Percentiles rank a stretch among this genome's conserved stretches.
Conservation (phyloP, 179 eudicot genomes). For the Patellifolia procumbens region DNA sequence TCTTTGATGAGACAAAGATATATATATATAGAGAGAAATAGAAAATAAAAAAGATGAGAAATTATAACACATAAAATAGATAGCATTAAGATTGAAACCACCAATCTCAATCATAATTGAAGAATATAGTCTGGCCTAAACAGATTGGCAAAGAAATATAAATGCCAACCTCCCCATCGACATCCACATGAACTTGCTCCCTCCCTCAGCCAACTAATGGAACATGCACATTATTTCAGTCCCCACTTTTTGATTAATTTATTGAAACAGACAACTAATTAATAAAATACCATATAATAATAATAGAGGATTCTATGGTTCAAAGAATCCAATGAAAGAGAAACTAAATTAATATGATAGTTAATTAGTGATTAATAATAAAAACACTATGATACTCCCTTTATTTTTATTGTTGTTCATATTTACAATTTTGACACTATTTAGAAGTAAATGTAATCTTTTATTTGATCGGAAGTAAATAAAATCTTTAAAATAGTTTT, state of each 20-base stretch:
- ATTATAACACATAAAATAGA: not conserved
- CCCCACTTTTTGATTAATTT: conserved; percentile 16
- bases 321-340: conserved; percentile 24
- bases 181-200: conserved; percentile 68
- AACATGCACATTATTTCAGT: conserved; percentile 40
- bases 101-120: conserved; percentile 18
- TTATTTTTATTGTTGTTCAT: no score
- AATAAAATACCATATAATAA: conserved; percentile 18
- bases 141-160: conserved; percentile 21
- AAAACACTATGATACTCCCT: not conserved
- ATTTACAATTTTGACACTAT: no score
- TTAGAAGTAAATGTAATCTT: no score
- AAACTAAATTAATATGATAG: not conserved
- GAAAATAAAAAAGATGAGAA: not conserved
- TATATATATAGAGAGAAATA: not conserved
- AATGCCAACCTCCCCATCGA: conserved; percentile 32
- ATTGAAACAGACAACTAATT: conserved; percentile 30
- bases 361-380: not conserved
- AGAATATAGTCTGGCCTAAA: conserved; percentile 31
- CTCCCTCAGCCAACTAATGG: conserved; percentile 29
- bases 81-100: not conserved
- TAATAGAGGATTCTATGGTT: conserved; percentile 12
- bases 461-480: no score
- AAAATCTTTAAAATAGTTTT: no score
- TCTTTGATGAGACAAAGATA: not conserved